Evolutionary conservation across 805 yeast species (phyloP), one percentile per base, ranked within the genome.

Genomic region (Suhomyces canberraensis): DNA sequence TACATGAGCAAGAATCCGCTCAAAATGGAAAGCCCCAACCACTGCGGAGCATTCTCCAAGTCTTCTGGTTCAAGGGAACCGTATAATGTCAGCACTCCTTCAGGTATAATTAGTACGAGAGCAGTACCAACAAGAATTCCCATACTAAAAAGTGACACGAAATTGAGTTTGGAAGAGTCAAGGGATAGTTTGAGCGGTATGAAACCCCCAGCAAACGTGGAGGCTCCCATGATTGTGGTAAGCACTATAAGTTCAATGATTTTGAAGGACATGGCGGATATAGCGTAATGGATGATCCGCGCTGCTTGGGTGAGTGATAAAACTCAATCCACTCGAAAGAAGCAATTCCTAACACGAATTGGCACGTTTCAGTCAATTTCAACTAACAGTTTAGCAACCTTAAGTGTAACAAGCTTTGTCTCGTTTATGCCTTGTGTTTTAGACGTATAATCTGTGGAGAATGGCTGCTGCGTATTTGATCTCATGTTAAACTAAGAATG

Each of bases 71-170:
- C 50, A 1, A 33, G 19, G 9, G 54, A 45, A 4, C 45, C 48
- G 40, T 58, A 61, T 29, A 73, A 46, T 4, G 71, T 66, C 42
- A 71, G 76, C 14, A 76, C 63, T 3, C 86, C 87, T 52, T 82
- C 89, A 1, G 88, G 88, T 14, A 82, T 68, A 17, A 82, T 74
- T 13, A 82, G 62, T 8, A 73, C 64, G 36, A 81, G 54, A 1
- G 83, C 69, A 0, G 87, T 74, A 4, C 86, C 79, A 4, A 81
- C 59, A 35, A 82, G 63, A 15, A 82, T 59, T 1, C 88, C 88
- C 47, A 73, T 67, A 36, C 84, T 78, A 33, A 79, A 58, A 9
- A 71, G 59, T 2, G 84, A 73, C 4, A 76, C 53, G 26, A 51
- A 45, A 22, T 63, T 56, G 26, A 75, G 49, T 30, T 52, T 53